These are phyloP conservation scores for Neophaeococcomyces mojaviensis DNA, from an alignment of 2,329 filamentous ascomycete species.

Conservation along the genomic window DNA sequence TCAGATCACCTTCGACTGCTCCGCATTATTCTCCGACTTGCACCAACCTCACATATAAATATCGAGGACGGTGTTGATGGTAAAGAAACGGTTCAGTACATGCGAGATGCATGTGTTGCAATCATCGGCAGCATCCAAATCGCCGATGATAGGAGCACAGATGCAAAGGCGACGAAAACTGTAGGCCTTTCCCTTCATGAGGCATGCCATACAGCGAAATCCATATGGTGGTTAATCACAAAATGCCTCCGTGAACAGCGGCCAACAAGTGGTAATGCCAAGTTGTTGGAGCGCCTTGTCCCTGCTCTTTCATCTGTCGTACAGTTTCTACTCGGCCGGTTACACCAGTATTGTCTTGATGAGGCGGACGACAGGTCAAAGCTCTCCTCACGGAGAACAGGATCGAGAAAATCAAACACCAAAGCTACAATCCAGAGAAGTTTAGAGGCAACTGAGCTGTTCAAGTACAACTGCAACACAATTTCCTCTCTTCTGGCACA, in stretches of 20 bases:
- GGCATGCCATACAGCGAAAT: not conserved
- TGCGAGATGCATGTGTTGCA: not conserved
- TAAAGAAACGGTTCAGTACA: not conserved
- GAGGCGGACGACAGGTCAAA: slow-evolving; percentile 9
- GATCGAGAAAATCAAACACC: not conserved
- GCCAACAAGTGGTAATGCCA: not conserved
- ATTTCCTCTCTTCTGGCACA: slow-evolving; percentile 1
- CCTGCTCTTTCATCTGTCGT: slow-evolving; percentile 11
- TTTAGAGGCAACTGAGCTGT: not conserved
- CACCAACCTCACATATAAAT: not conserved
- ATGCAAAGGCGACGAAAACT: not conserved
- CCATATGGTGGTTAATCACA: not conserved
- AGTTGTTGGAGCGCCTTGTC: not conserved
- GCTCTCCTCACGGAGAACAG: slow-evolving; percentile 2
- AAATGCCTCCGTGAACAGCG: not conserved
- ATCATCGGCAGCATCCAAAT: not conserved
- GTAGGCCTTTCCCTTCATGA: not conserved
- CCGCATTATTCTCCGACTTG: slow-evolving; percentile 1
- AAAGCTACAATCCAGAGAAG: not conserved
- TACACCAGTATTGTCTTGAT: slow-evolving; percentile 17
- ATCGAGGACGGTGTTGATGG: not conserved
- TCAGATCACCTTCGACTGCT: not conserved
- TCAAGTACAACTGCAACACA: not conserved
- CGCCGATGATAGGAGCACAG: not conserved
- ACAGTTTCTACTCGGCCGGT: slow-evolving; percentile 12